phyloP scores from a whole-genome alignment of 345 rosid genomes.

The Citrus cavaleriei region DNA sequence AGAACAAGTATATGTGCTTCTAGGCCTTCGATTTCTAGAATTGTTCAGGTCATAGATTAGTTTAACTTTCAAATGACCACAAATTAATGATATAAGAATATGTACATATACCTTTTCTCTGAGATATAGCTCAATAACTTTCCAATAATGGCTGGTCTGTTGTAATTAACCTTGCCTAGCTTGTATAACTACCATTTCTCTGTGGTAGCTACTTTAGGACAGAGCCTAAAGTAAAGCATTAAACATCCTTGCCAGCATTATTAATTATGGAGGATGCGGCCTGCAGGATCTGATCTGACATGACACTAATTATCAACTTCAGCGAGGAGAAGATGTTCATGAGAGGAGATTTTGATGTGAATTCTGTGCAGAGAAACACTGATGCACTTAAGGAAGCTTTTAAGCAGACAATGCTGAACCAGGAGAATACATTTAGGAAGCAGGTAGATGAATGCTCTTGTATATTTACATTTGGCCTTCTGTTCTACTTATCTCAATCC shows the following conservation, averaged over 20 bases:
- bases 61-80: not conserved
- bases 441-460: constrained; percentile 32
- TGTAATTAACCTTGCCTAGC: not conserved
- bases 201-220: not conserved
- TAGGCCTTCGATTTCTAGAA: not conserved
- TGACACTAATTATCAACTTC: constrained; percentile 10
- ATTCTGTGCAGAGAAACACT: constrained; percentile 15
- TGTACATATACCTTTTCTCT: not conserved
- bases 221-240: not conserved
- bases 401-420: constrained; percentile 40
- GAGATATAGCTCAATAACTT: not conserved
- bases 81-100: not conserved
- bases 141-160: not conserved
- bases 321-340: constrained; percentile 23
- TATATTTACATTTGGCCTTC: not conserved
- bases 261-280: constrained; percentile 1
- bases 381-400: constrained; percentile 29
- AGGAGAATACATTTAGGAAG: constrained; percentile 36
- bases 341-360: constrained; percentile 33
- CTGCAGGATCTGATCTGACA: constrained; percentile 9
- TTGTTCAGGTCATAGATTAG: not conserved
- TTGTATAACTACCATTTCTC: not conserved
- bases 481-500: not conserved
- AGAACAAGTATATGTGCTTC: not conserved
- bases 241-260: constrained; percentile 1